Conservation (phyloP, 495 filamentous ascomycete species). For the Hyaloscypha bicolor region DNA sequence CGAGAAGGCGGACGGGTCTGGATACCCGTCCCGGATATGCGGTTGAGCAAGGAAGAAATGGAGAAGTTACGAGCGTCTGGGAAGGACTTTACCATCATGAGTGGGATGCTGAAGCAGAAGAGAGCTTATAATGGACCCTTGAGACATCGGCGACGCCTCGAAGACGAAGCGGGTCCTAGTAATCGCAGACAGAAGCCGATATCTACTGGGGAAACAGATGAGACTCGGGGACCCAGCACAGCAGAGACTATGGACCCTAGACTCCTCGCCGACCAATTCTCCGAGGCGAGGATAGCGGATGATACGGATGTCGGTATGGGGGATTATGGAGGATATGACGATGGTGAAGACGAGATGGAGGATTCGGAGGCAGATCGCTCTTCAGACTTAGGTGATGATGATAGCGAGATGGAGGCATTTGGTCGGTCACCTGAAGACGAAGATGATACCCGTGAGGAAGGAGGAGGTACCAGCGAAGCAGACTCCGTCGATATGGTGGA, state of each 20-base stretch:
- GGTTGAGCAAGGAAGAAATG: slow-evolving; percentile 25
- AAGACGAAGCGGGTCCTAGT: too few species aligned
- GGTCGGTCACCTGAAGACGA: background rate
- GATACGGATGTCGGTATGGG: background rate
- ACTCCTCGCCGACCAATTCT: background rate
- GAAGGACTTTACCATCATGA: background rate
- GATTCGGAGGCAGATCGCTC: slow-evolving; percentile 6
- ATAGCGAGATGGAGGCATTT: slow-evolving; percentile 13
- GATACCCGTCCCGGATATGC: slow-evolving; percentile 42
- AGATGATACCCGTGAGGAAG: background rate
- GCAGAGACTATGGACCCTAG: background rate
- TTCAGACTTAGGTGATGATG: background rate
- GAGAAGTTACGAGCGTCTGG: slow-evolving; percentile 7
- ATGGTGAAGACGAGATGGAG: slow-evolving; percentile 15
- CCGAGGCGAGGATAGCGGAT: background rate
- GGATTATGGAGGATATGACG: background rate
- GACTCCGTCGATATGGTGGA: background rate
- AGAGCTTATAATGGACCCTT: background rate
- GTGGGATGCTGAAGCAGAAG: background rate
- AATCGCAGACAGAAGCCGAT: background rate
- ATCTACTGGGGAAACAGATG: background rate
- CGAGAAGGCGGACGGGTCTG: slow-evolving; percentile 3
- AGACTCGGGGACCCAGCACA: background rate
- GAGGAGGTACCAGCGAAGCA: background rate
- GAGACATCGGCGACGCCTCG: too few species aligned